Evolutionary conservation across 1,139 yeast species (phyloP), one percentile per base, ranked within the genome.

Genomic region (Yamadazyma dendronema): DNA sequence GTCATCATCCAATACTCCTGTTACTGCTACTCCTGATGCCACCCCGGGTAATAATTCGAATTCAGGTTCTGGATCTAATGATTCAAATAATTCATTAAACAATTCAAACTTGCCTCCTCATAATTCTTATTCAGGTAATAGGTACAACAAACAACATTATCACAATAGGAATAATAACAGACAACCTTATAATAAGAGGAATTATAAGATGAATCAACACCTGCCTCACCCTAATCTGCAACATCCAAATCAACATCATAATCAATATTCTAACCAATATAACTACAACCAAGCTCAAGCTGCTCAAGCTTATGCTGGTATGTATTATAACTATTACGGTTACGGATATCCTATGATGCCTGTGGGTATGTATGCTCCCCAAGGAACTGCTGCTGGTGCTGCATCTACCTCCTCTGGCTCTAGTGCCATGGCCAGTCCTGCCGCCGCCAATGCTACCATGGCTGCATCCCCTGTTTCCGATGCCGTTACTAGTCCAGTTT

Each of bases 251-350:
- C 29, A 19, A 7, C 31, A 19, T 9, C 27, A 30, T 28, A 30
- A 36, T 13, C 44, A 44, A 24, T 44, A 42, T 27, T 37, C 33
- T 17, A 36, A 40, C 19, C 48, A 46, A 33, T 43, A 40, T 31
- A 33, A 44, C 31, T 44, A 44, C 30, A 38, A 52, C 36, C 50
- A 56, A 15, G 50, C 50, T 25, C 43, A 47, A 33, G 44, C 44
- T 32, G 33, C 36, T 17, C 41, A 47, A 31, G 49, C 47, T 33
- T 38, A 41, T 25, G 41, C 41, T 28, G 36, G 40, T 17, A 47
- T 50, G 50, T 44, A 47, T 35, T 57, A 34, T 25, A 55, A 54
- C 37, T 55, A 50, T 30, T 54, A 32, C 33, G 43, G 35, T 39
- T 47, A 52, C 23, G 48, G 47, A 14, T 40, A 40, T 34, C 48